Conservation (phyloP, 2,329 filamentous ascomycete genomes). For the Dactylellina drechsleri region DNA sequence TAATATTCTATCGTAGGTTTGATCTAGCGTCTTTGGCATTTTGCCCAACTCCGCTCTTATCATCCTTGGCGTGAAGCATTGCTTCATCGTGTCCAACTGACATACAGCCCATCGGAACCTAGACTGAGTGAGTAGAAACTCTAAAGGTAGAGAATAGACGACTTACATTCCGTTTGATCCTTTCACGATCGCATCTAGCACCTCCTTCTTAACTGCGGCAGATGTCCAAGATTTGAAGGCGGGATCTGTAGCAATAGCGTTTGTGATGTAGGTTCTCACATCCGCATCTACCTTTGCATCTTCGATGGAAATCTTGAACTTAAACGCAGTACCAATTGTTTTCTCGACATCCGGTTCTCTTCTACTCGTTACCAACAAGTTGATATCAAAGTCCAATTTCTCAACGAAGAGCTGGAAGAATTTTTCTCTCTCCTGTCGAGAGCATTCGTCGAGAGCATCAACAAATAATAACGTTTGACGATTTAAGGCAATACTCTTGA, state of each 20-base stretch:
- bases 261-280: constrained; percentile 20
- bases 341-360: constrained; percentile 36
- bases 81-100: constrained; percentile 34
- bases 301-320: constrained; percentile 21
- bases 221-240: constrained; percentile 29
- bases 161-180: constrained; percentile 45
- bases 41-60: constrained; percentile 17
- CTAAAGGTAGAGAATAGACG: neutral
- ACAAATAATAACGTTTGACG: constrained; percentile 8
- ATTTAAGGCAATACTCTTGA: neutral
- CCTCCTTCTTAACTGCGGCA: constrained; percentile 26
- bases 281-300: constrained; percentile 31
- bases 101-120: constrained; percentile 49
- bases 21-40: constrained; percentile 41
- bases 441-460: constrained; percentile 44
- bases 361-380: constrained; percentile 31
- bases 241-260: constrained; percentile 18
- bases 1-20: constrained; percentile 41
- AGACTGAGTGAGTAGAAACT: neutral
- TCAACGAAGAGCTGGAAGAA: constrained; percentile 21
- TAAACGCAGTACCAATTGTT: neutral
- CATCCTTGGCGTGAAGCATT: constrained; percentile 28
- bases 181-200: constrained; percentile 26
- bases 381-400: neutral
- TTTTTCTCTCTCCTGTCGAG: constrained; percentile 15